A percentile compares a stretch with the other conserved stretches of the same genome.
phyloP scores from a whole-genome alignment of 352 stramenopile species.

The Thraustotheca clavata region DNA sequence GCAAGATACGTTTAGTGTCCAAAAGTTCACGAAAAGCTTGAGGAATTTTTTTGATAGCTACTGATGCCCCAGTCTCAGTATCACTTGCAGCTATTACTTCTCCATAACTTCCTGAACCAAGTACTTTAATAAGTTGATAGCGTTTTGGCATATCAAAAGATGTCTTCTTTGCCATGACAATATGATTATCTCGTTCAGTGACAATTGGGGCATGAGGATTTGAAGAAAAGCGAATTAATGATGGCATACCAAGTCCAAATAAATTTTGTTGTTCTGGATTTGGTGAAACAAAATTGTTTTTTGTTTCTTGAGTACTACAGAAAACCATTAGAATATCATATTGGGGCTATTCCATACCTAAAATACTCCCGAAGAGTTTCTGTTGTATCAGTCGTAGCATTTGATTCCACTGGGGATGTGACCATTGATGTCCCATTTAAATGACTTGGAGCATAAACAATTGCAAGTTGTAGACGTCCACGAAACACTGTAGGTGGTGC shows the following conservation, averaged over 20 bases:
- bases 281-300: neutral
- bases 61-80: constrained; percentile 66
- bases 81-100: constrained; percentile 79
- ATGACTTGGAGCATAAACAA: constrained; percentile 62
- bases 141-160: constrained; percentile 72
- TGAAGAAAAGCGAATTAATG: constrained; percentile 5
- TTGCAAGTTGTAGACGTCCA: constrained; percentile 60
- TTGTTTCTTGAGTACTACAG: constrained; percentile 11
- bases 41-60: constrained; percentile 94
- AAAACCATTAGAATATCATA: neutral
- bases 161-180: constrained; percentile 53
- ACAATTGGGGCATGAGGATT: neutral
- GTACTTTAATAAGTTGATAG: constrained; percentile 75
- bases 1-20: constrained; percentile 89
- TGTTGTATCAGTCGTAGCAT: constrained; percentile 2
- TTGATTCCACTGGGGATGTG: neutral
- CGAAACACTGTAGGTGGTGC: constrained; percentile 73
- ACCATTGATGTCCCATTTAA: neutral
- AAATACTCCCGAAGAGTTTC: constrained; percentile 19
- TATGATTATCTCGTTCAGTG: constrained; percentile 50
- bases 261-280: neutral
- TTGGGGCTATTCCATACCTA: constrained; percentile 1
- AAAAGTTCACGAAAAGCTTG: constrained; percentile 70
- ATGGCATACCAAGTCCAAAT: constrained; percentile 15
- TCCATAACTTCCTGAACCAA: constrained; percentile 65